Base-by-base conservation (phyloP, 139 green algal genomes). In the Ettlia oleoabundans region DNA sequence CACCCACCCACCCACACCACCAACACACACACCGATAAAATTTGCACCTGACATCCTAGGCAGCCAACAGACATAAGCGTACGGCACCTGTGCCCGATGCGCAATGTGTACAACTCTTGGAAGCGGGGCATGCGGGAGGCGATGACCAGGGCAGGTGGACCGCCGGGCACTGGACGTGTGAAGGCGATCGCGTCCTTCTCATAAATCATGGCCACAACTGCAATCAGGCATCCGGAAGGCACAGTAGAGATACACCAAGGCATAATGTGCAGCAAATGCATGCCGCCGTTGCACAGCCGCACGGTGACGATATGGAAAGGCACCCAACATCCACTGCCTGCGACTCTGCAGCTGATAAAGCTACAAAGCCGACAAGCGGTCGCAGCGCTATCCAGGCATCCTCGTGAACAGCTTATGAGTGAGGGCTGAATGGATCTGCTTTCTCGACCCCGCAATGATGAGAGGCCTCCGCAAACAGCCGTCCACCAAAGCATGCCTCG, bases 151-250 rank as follows among this genome's bases (percentile, higher is more conserved):
- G 58, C 61, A 5, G 75, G 75, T 0, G 61, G 40, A 6, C 61
- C 61, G 26, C 40, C 41, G 5, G 40, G 61, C 3, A 55, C 26
- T 40, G 40, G 58, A 9, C 85, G 85, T 4, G 89, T 92, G 33
- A 94, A 53, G 1, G 93, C 74, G 58, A 95, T 94, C 0, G 86
- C 81, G 61, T 95, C 92, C 0, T 88, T 89, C 81, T 97, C 92
- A 24, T 86, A 62, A 19, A 86, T 61, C 22, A 75, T 52, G 5
- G 67, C 70, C 67, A 94, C 90, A n/a, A 68, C 73, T 80, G 73
- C 73, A 37, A 43, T 33, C 13, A 2, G 10, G 30, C 2, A 13
- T 18, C 18, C 19, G 33, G 21, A 9, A 21, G 64, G 4, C n/a
- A n/a, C n/a, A n/a, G n/a, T n/a, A 5, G 5, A 33, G 6, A 26